Evolutionary conservation across 257 asterid species (phyloP).

Genomic region (Solanum medicagineum): DNA sequence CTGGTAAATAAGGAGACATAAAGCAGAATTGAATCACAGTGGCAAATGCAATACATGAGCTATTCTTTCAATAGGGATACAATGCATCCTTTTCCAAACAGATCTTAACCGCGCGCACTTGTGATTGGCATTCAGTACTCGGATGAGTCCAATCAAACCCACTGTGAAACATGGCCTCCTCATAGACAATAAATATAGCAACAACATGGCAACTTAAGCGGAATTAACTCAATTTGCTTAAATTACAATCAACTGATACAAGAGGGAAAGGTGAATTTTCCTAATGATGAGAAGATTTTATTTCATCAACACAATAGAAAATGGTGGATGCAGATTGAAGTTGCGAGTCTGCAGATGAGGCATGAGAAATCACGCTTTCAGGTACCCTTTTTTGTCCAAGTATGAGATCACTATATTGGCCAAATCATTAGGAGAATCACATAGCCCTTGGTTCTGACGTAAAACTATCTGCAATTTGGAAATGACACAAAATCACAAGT

Average conservation of each 20-base stretch:
- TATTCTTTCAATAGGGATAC: neutral
- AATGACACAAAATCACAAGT: neutral
- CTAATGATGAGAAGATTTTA: neutral
- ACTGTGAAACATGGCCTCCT: neutral
- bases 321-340: neutral
- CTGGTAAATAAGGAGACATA: neutral
- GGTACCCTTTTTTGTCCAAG: constrained; percentile 67
- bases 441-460: constrained; percentile 40
- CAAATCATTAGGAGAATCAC: constrained; percentile 54
- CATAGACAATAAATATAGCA: neutral
- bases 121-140: neutral
- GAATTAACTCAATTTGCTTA: neutral
- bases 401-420: constrained; percentile 59
- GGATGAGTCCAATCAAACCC: neutral
- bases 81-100: neutral
- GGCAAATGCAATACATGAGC: neutral
- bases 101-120: neutral
- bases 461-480: constrained; percentile 53
- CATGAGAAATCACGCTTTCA: constrained; percentile 31
- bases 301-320: neutral
- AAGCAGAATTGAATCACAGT: neutral
- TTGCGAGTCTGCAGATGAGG: neutral
- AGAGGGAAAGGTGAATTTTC: neutral
- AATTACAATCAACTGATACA: neutral
- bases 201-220: neutral